Evolutionary conservation across 192 early-diverging fungal species (phyloP), one percentile per base, ranked within the genome.

Genomic region (Phlyctochytrium planicorne): DNA sequence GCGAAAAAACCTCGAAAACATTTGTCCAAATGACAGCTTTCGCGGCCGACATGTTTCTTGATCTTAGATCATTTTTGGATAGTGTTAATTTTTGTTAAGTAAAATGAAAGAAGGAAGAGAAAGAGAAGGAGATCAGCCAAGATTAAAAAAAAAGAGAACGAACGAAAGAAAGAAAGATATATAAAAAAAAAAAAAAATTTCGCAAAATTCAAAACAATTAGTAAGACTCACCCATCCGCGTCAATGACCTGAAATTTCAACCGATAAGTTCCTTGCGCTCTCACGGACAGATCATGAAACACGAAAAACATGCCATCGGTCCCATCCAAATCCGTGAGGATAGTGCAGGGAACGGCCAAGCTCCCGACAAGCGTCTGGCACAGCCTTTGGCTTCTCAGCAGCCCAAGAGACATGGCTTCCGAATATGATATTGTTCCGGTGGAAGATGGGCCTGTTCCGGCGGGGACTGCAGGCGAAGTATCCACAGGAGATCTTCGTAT

Each of bases 271-370:
- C 79, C 79, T 23, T 73, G 77, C 24, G 69, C 75, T 20, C 82
- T 73, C 30, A 83, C 70, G 12, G 66, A 68, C 6, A 83, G 53
- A 35, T 83, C 82, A 52, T 62, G 69, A 53, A 83, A 83, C n/a
- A 83, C 73, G 62, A 80, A 84, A 69, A 76, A 83, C 20, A 68
- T 27, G 4, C 74, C 78, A 20, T 74, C 65, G 12, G 47, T 63
- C 1, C 66, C 72, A 24, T 77, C 66, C 10, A 68, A 24, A 53
- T 82, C 74, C 30, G 47, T 6, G 25, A 82, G 35, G 20, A 35
- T 3, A 20, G 36, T n/a, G n/a, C 59, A 40, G 4, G 60, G 34
- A n/a, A 60, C 63, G 2, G 67, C 65, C 2, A 70, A 52, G 20
- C 53, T 66, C 27, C 79, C 79, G 3, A 72, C 52, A 33, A 81